A percentile compares a stretch with the other conserved stretches of the same genome.
Conservation (phyloP, 2,329 filamentous ascomycete species). For the Ceratocystiopsis sp. region DNA sequence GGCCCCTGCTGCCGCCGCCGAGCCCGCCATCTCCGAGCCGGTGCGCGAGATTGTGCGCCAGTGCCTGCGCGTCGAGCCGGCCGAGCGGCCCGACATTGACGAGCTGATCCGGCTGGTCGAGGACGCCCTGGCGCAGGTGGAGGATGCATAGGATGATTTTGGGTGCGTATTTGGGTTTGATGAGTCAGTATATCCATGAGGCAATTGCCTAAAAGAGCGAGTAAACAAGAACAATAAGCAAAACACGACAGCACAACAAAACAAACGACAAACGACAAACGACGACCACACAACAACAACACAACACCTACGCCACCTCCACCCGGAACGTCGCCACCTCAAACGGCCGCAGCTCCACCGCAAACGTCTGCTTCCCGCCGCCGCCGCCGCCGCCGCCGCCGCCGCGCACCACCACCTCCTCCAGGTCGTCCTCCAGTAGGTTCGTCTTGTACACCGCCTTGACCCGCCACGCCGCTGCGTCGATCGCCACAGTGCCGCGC, state of each 20-base stretch:
- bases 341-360: constrained; percentile 57
- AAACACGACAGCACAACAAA: neutral
- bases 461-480: constrained; percentile 52
- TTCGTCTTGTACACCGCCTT: constrained; percentile 71
- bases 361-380: constrained; percentile 19
- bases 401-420: constrained; percentile 38
- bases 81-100: constrained; percentile 72
- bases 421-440: constrained; percentile 71
- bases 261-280: neutral
- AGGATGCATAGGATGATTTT: constrained; percentile 25
- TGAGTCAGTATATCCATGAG: constrained; percentile 2
- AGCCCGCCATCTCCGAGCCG: constrained; percentile 50
- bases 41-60: constrained; percentile 77
- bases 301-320: constrained; percentile 3
- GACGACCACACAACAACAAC: neutral
- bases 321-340: constrained; percentile 60
- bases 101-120: constrained; percentile 70
- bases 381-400: neutral
- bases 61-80: constrained; percentile 75
- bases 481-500: constrained; percentile 35
- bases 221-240: neutral
- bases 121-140: constrained; percentile 47
- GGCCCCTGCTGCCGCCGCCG: constrained; percentile 21
- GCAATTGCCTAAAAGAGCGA: too few relatives aligned
- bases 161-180: neutral